Conservation (phyloP, 192 early-diverging fungal species). For the Podila epicladia region DNA sequence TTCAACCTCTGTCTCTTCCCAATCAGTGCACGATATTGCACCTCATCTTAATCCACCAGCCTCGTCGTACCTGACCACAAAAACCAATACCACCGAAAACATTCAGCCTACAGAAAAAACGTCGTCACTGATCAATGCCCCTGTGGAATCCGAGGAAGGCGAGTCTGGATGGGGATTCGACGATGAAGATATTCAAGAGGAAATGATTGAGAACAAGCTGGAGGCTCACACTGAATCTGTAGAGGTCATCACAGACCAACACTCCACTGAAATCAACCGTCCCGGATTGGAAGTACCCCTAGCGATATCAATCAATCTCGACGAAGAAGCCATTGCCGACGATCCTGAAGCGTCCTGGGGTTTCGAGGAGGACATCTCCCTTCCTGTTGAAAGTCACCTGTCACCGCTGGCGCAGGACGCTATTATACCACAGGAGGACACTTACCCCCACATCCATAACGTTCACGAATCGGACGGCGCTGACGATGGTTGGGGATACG, state of each 20-base stretch:
- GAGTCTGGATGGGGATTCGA: constrained; percentile 20
- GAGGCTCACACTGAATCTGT: neutral
- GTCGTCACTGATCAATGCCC: neutral
- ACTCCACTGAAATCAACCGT: neutral
- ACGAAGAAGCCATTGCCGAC: neutral
- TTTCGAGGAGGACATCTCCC: constrained; percentile 22
- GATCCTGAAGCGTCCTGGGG: constrained; percentile 11
- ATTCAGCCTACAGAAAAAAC: neutral
- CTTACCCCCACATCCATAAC: neutral
- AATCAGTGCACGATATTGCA: too few species aligned
- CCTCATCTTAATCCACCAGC: too few species aligned
- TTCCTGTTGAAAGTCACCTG: neutral
- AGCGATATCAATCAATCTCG: neutral
- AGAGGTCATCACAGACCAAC: neutral
- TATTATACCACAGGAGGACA: neutral
- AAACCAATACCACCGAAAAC: neutral
- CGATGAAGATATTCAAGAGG: neutral
- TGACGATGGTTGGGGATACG: constrained; percentile 5
- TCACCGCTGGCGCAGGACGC: neutral
- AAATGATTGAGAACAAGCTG: neutral
- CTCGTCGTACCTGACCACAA: too few species aligned
- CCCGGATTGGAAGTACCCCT: neutral
- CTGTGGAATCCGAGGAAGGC: neutral
- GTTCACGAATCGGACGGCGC: neutral
- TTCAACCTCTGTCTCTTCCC: too few species aligned